These are phyloP conservation scores for Miscanthus sacchariflorus DNA, from an alignment of 202 grass and related monocot species.

Conservation along the genomic window DNA sequence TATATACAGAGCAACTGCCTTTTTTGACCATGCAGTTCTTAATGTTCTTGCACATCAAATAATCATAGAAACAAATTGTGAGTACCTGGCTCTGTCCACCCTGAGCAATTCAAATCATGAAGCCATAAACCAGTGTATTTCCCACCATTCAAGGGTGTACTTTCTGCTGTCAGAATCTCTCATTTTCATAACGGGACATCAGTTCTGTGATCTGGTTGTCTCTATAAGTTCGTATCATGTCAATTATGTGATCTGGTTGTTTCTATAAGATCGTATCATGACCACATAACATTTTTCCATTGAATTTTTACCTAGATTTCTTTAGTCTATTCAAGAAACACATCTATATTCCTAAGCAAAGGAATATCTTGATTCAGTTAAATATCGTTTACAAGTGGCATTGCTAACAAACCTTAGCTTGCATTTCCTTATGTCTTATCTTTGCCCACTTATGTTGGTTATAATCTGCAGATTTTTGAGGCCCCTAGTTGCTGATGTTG, in stretches of 20 bases:
- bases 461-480: conserved; percentile 77
- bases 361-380: conserved; percentile 39
- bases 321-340: conserved; percentile 34
- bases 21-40: conserved; percentile 15
- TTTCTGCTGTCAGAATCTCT: conserved; percentile 27
- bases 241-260: conserved; percentile 6
- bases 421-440: conserved; percentile 17
- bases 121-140: conserved; percentile 11
- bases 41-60: conserved; percentile 24
- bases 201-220: conserved; percentile 10
- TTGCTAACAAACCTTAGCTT: conserved; percentile 19
- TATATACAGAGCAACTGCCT: conserved; percentile 25
- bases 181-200: not conserved
- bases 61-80: conserved; percentile 1
- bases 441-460: conserved; percentile 42
- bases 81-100: conserved; percentile 6
- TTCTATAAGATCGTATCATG: conserved; percentile 16
- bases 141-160: not conserved
- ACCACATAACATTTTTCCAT: conserved; percentile 28
- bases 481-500: conserved; percentile 86
- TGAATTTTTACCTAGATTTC: conserved; percentile 14
- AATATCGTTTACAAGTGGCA: conserved; percentile 22
- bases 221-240: conserved; percentile 4
- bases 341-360: conserved; percentile 24
- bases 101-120: conserved; percentile 12